Evolutionary conservation across 2,329 filamentous ascomycete genomes (phyloP), one percentile per base, ranked within the genome.

Genomic region (Ophiostoma perfectum): DNA sequence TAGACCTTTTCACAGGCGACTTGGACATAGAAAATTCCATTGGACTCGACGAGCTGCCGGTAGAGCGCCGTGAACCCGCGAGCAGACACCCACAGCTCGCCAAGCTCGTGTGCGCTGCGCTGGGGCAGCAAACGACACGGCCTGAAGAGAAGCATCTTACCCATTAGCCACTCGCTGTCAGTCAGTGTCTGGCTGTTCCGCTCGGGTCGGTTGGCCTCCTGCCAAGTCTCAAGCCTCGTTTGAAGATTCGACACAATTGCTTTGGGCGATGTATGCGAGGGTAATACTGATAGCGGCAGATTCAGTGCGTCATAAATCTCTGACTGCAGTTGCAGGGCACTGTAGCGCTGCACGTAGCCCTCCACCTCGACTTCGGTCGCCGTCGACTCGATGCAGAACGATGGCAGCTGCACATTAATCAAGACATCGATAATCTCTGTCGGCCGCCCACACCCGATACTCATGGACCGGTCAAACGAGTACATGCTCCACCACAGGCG

Each of bases 401-500:
- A 70, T 9, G 73, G 73, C 27, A 74, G 65, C 36, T 63, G 65
- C 27, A 71, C 71, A 11, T 67, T 69, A 60, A 74, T 73, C 12
- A 74, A 65, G 6, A 68, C 66, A 64, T 74, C 73, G 38, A 73
- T 70, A 58, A 74, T 73, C 64, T 73, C 73, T 1, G 71, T 71
- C 0, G 72, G 72, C 7, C 73, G 71, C 0, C 72, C 72, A 27
- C 70, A 73, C 5, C 73, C 73, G 8, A 74, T 66, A 52, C 70
- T 72, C 69, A 74, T 72, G 27, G 73, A 74, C 2, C 72, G 70
- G 66, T 74, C 73, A 49, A 74, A 74, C 14, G 73, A 74, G 67
- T 73, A 74, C 73, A 74, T 74, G 69, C 72, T 74, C 73, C 73
- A 74, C 72, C 73, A 74, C 3, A 74, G 69, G 2, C 73, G 67